A percentile compares a stretch with the other conserved stretches of the same genome.
Conservation (phyloP, 108 stramenopile genomes). For the Stephanodiscus minutulus region DNA sequence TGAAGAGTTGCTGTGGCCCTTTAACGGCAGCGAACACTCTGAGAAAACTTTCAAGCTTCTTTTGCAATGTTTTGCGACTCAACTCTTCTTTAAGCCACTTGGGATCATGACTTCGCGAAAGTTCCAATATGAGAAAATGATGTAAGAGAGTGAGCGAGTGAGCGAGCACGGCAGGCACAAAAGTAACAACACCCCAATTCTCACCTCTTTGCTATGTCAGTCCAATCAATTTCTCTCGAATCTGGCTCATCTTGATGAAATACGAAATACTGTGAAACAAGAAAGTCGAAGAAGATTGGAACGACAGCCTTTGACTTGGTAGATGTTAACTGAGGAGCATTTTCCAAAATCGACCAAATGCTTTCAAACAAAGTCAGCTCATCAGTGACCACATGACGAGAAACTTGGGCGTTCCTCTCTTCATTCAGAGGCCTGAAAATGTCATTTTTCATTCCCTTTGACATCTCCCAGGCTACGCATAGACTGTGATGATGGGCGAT, state of each 20-base stretch:
- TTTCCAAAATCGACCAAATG: conserved; percentile 71
- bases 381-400: conserved; percentile 59
- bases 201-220: conserved; percentile 32
- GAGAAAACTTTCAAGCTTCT: conserved; percentile 62
- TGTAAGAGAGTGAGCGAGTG: neutral
- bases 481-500: conserved; percentile 44
- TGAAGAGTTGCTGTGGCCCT: conserved; percentile 77
- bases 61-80: conserved; percentile 51
- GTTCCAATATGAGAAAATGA: neutral
- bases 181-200: conserved; percentile 3
- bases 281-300: conserved; percentile 78
- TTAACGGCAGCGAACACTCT: conserved; percentile 77
- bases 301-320: conserved; percentile 76
- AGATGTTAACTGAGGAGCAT: conserved; percentile 55
- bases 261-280: conserved; percentile 71
- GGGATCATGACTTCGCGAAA: conserved; percentile 1
- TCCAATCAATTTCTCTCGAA: conserved; percentile 58
- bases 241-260: conserved; percentile 76
- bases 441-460: conserved; percentile 42
- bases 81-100: conserved; percentile 45
- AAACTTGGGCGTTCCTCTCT: conserved; percentile 50
- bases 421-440: conserved; percentile 46
- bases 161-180: neutral
- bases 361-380: conserved; percentile 56
- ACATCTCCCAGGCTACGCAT: conserved; percentile 71